Conservation (phyloP, 371 early-diverging fungal genomes). For the Mucor piriformis region DNA sequence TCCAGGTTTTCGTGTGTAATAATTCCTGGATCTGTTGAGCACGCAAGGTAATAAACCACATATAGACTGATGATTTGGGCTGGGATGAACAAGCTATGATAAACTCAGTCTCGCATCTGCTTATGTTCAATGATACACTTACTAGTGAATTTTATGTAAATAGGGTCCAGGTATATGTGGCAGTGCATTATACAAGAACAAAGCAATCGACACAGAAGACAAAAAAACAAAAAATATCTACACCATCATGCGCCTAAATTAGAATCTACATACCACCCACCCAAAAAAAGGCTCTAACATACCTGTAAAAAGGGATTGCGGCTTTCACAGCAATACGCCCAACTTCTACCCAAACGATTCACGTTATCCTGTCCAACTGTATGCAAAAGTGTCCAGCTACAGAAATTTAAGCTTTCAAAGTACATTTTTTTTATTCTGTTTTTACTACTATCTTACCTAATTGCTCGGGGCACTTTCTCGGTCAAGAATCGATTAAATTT, state of each 20-base stretch:
- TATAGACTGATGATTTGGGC: constrained; percentile 62
- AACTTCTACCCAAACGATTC: constrained; percentile 23
- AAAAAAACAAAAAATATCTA: constrained; percentile 44
- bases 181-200: constrained; percentile 36
- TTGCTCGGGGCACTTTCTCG: constrained; percentile 19
- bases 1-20: constrained; percentile 60
- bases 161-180: constrained; percentile 48
- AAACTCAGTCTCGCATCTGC: neutral
- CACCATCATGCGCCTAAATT: neutral
- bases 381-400: constrained; percentile 19
- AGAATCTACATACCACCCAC: neutral
- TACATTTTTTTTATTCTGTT: neutral
- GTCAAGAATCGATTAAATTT: constrained; percentile 33
- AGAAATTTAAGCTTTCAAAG: neutral
- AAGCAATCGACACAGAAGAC: constrained; percentile 28
- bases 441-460: constrained; percentile 27
- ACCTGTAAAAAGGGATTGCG: constrained; percentile 56
- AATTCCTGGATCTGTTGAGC: constrained; percentile 67
- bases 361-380: constrained; percentile 29
- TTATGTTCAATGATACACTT: neutral
- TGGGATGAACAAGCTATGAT: constrained; percentile 51
- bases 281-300: neutral
- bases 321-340: constrained; percentile 50
- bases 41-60: constrained; percentile 57
- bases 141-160: constrained; percentile 40